Conservation (phyloP, 1,284 basidiomycete genomes). For the Flammula alnicola region DNA sequence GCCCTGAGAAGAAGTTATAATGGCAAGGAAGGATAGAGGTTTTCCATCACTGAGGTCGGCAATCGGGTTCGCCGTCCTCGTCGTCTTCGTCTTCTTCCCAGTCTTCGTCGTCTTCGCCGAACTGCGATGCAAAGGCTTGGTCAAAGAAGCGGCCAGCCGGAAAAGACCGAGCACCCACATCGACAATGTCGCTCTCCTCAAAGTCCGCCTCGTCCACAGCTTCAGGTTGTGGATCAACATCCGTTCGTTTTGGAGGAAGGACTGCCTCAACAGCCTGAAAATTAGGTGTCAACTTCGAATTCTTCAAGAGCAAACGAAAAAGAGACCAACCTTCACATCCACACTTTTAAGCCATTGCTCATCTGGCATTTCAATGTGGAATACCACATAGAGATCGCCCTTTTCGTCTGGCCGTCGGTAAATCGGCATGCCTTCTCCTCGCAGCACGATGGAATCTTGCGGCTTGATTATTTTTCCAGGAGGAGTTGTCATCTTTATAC, state of each 20-base stretch:
- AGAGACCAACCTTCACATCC: conserved; percentile 54
- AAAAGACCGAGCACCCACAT: conserved; percentile 79
- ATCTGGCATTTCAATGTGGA: conserved; percentile 86
- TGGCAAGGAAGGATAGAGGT: conserved; percentile 11
- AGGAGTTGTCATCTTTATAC: conserved; percentile 76
- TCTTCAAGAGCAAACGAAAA: not conserved
- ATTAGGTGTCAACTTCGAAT: conserved; percentile 5
- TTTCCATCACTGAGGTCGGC: conserved; percentile 59
- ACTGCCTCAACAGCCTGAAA: conserved; percentile 62
- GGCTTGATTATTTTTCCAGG: conserved; percentile 78
- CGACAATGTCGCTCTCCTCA: conserved; percentile 76
- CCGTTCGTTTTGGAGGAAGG: conserved; percentile 76
- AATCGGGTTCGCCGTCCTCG: conserved; percentile 62
- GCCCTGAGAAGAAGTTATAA: not conserved
- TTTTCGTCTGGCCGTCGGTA: conserved; percentile 68
- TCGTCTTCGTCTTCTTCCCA: conserved; percentile 63
- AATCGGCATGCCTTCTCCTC: conserved; percentile 88
- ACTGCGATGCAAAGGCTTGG: conserved; percentile 68
- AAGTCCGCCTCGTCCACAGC: conserved; percentile 74
- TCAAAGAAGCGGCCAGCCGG: conserved; percentile 75
- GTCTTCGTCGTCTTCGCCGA: conserved; percentile 72
- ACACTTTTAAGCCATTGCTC: conserved; percentile 70
- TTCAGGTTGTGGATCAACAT: conserved; percentile 71
- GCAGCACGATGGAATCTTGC: conserved; percentile 73
- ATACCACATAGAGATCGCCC: conserved; percentile 80